Conservation (phyloP, 441 rosid genomes). For the Croton laevigatus region DNA sequence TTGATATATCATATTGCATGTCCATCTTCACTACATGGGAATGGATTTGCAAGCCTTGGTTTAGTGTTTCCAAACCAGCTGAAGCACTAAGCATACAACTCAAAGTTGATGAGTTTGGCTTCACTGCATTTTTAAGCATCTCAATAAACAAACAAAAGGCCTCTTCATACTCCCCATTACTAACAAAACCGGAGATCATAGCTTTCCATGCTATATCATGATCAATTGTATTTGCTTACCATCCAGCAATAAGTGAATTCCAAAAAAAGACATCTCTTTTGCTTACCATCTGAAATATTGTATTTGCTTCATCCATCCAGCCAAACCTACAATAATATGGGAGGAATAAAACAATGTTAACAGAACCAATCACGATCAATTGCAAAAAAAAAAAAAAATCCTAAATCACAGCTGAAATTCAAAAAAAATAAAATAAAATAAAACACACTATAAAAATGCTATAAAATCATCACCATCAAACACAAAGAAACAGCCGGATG, state of each 20-base stretch:
- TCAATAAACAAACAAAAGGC: constrained; percentile 50
- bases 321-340: constrained; percentile 59
- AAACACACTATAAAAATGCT: no score
- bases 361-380: no score
- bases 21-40: constrained; percentile 43
- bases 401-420: no score
- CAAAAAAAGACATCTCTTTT: constrained; percentile 58
- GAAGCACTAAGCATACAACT: constrained; percentile 63
- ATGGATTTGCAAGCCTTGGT: constrained; percentile 62
- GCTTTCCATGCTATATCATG: constrained; percentile 66
- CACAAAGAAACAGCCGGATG: no score
- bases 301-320: constrained; percentile 36
- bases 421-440: no score
- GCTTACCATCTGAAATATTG: constrained; percentile 39
- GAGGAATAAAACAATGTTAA: no score
- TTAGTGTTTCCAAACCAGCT: constrained; percentile 54
- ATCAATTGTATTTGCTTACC: no score
- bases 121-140: constrained; percentile 46
- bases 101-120: constrained; percentile 55
- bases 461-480: no score
- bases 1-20: constrained; percentile 41
- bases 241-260: constrained; percentile 72
- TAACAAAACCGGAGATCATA: constrained; percentile 60
- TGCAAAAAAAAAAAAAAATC: no score
- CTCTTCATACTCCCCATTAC: constrained; percentile 48